phyloP scores from a whole-genome alignment of 352 stramenopile species.

The Globisporangium cederbergense region DNA sequence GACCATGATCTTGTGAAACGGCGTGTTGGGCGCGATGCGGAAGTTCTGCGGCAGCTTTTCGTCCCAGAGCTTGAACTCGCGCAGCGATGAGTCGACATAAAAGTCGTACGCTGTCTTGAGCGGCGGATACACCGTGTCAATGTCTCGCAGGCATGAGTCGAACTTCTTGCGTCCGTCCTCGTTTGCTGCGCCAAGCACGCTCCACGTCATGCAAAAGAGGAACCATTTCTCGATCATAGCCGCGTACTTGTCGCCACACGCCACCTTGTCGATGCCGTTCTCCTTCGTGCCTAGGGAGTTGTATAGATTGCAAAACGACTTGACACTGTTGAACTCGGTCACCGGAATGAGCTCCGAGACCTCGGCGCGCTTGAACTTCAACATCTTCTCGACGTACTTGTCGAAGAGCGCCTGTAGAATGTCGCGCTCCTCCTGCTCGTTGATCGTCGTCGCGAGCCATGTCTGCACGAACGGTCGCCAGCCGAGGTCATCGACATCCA shows the following conservation, averaged over 20 bases:
- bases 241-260: constrained; percentile 65
- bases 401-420: constrained; percentile 69
- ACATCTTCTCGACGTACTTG: constrained; percentile 77
- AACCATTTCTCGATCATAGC: constrained; percentile 81
- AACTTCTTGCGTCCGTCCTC: constrained; percentile 84
- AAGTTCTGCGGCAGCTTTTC: constrained; percentile 79
- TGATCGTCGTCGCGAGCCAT: constrained; percentile 67
- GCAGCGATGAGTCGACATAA: constrained; percentile 77
- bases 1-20: constrained; percentile 87
- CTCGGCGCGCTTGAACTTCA: constrained; percentile 62
- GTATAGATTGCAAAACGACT: constrained; percentile 86
- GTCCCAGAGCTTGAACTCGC: constrained; percentile 84
- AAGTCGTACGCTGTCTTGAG: constrained; percentile 93
- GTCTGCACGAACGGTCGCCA: constrained; percentile 79
- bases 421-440: constrained; percentile 58
- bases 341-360: constrained; percentile 76
- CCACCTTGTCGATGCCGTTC: constrained; percentile 64
- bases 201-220: constrained; percentile 84
- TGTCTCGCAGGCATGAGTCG: constrained; percentile 87
- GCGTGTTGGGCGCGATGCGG: constrained; percentile 60
- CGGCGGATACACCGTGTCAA: constrained; percentile 90
- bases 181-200: constrained; percentile 80
- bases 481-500: constrained; percentile 83
- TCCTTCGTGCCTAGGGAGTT: constrained; percentile 64
- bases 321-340: constrained; percentile 78